Evolutionary conservation across 192 early-diverging fungal genomes (phyloP), one percentile per base, ranked within the genome.

Genomic region (Coemansia sp.): DNA sequence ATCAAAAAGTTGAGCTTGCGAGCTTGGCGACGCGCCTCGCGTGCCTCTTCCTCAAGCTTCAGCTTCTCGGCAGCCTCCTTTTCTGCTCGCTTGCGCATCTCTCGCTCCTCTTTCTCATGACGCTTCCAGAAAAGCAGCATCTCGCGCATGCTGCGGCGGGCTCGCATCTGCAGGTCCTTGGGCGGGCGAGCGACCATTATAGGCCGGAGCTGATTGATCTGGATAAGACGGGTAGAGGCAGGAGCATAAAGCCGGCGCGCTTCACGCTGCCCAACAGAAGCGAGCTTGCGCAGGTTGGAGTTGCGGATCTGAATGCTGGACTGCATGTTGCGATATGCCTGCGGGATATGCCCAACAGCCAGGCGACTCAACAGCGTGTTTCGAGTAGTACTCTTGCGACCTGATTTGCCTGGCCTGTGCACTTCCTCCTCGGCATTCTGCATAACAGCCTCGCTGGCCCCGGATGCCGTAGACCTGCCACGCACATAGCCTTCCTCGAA

Each of bases 1-100:
- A 96, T 93, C 64, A 96, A 82, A 66, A 96, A 96, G 71, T 96
- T 93, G 58, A 96, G 86, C 70, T 96, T 96, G 56, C 93, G 86
- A 8, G 87, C 88, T 70, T 96, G 94, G 48, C 94, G 85, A 36
- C 88, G 82, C 5, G 87, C 84, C 62, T 96, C 94, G 34, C 93
- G 87, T 31, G 81, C 76, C 71, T 94, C 94, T 63, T 96, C 94
- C 66, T 94, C 92, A 18, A 87, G 84, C 36, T 89, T 83, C 52
- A 87, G 77, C 48, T 82, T 78, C 69, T 96, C 94, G 22, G 90
- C 72, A 2, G 92, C 90, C 76, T 96, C 94, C 55, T 86, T 89
- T 72, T 96, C 93, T 1, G 93, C 93, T 61, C 89, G 89, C 75
- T 94, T 96, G 55, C 92, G 87, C 69, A 89, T 61, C 38, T 96